Conservation (phyloP, 2,329 filamentous ascomycete genomes). For the Botryotinia globosa region DNA sequence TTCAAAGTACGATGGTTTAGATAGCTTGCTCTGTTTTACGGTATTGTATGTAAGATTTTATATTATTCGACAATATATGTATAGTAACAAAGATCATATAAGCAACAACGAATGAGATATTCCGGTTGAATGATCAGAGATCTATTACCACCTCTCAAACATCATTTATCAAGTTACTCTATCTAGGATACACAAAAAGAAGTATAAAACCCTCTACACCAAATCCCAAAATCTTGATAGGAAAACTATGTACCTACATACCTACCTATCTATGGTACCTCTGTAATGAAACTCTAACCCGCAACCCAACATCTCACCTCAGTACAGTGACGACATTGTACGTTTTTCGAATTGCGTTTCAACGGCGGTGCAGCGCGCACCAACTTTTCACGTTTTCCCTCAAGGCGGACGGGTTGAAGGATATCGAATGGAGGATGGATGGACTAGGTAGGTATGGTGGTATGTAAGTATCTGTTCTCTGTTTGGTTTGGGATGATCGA, state of each 20-base stretch:
- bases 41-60: background rate
- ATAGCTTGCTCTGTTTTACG: background rate
- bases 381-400: background rate
- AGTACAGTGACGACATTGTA: slow-evolving; percentile 7
- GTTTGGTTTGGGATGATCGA: background rate
- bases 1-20: background rate
- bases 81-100: background rate
- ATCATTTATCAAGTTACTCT: background rate
- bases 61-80: background rate
- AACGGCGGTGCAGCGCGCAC: background rate
- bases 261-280: background rate
- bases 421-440: background rate
- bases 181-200: too few relatives aligned
- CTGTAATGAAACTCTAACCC: background rate
- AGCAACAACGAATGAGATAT: background rate
- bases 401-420: too few relatives aligned
- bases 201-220: background rate
- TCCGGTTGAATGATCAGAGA: background rate
- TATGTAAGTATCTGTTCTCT: background rate
- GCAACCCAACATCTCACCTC: background rate
- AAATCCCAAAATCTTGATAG: background rate
- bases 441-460: background rate
- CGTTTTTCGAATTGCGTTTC: background rate
- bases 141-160: background rate
- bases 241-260: background rate